A percentile compares a stretch with the other conserved stretches of the same genome.
Conservation (phyloP, 2,329 filamentous ascomycete genomes). For the Aspergillus melleus region DNA sequence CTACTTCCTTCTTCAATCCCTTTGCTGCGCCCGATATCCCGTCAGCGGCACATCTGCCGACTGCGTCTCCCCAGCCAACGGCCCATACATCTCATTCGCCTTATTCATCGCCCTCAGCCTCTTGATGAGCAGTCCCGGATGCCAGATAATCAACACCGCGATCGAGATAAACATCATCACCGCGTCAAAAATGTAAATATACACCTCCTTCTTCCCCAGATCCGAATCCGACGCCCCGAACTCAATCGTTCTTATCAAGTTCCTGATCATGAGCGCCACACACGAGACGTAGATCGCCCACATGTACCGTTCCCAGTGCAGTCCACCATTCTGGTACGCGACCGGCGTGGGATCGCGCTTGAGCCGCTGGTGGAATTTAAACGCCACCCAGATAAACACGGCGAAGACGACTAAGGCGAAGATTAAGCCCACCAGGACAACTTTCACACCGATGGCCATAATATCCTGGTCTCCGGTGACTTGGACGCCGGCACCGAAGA, state of each 20-base stretch:
- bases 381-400: conserved; percentile 27
- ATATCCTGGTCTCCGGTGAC: conserved; percentile 10
- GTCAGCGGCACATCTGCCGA: conserved; percentile 18
- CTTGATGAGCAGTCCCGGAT: conserved; percentile 21
- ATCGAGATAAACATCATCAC: conserved; percentile 8
- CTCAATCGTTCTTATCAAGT: conserved; percentile 32
- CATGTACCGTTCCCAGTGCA: conserved; percentile 26
- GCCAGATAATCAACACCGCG: conserved; percentile 21
- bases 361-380: conserved; percentile 24
- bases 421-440: conserved; percentile 29
- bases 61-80: conserved; percentile 3
- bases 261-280: conserved; percentile 38
- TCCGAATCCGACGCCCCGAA: conserved; percentile 30
- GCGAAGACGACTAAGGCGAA: conserved; percentile 31
- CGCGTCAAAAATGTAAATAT: conserved; percentile 29
- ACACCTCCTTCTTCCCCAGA: conserved; percentile 36
- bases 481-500: conserved; percentile 31
- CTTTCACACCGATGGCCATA: conserved; percentile 26
- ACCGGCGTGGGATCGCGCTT: conserved; percentile 17
- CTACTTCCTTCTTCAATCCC: not conserved
- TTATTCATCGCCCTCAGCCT: conserved; percentile 21
- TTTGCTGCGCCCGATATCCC: conserved; percentile 1
- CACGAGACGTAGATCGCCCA: conserved; percentile 18
- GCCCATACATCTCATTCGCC: conserved; percentile 10
- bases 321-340: conserved; percentile 11